Conservation (phyloP, 2,329 filamentous ascomycete species). For the Peltaster fructicola region DNA sequence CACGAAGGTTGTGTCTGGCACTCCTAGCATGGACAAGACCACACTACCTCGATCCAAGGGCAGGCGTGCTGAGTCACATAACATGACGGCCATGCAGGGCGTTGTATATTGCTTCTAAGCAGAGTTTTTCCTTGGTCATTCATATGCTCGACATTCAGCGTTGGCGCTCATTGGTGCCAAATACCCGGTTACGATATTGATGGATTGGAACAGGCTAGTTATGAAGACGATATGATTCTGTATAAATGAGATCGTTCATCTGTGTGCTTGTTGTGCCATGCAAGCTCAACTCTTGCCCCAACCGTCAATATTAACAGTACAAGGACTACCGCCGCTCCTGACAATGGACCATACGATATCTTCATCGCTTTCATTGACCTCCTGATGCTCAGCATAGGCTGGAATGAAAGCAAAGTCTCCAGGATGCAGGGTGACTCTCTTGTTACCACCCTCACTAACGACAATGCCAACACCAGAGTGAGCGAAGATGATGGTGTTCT, state of each 20-base stretch:
- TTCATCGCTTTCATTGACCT: constrained; percentile 46
- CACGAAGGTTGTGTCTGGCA: constrained; percentile 7
- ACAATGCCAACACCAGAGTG: constrained; percentile 44
- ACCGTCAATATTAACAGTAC: constrained; percentile 43
- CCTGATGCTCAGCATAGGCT: constrained; percentile 52
- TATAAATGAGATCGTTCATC: no score
- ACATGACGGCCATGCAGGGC: constrained; percentile 8
- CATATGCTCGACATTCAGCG: no score
- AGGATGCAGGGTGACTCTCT: constrained; percentile 37
- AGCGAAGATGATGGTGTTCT: constrained; percentile 52
- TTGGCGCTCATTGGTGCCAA: no score
- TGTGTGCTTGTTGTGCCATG: no score
- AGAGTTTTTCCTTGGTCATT: no score
- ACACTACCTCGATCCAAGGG: constrained; percentile 1
- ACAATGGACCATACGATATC: constrained; percentile 50
- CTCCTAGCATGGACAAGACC: constrained; percentile 3
- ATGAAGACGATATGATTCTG: no score
- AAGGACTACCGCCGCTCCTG: constrained; percentile 41
- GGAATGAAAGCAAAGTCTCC: constrained; percentile 57
- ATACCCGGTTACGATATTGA: no score
- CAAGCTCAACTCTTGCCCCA: constrained; percentile 37
- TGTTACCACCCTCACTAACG: constrained; percentile 38
- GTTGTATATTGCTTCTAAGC: constrained; percentile 13
- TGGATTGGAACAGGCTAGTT: no score
- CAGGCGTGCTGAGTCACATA: constrained; percentile 1